phyloP scores from a whole-genome alignment of 2,329 filamentous ascomycete genomes.

The Microsporum audouinii region DNA sequence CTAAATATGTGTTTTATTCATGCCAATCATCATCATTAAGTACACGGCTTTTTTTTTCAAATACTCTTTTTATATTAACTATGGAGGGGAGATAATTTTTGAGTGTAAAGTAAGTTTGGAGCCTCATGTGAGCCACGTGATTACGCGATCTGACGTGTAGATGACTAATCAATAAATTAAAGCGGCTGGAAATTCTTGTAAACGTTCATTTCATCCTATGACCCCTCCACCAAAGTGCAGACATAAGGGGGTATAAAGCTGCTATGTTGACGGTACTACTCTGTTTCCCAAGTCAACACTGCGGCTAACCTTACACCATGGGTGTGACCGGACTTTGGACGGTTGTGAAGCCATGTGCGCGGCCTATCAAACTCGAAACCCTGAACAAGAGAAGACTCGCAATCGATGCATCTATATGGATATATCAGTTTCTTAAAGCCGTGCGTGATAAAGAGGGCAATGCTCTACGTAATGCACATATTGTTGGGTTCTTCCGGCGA shows the following conservation, averaged over 20 bases:
- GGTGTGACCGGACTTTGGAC: constrained; percentile 98
- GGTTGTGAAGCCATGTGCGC: constrained; percentile 85
- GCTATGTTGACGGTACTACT: background rate
- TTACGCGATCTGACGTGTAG: background rate
- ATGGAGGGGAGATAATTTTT: background rate
- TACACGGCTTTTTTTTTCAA: background rate
- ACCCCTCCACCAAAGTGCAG: background rate
- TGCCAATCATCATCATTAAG: background rate
- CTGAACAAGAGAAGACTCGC: constrained; percentile 93
- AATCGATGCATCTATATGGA: constrained; percentile 98
- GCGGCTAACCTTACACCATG: constrained; percentile 43
- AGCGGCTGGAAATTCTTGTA: background rate
- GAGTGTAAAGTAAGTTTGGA: background rate
- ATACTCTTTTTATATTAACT: background rate
- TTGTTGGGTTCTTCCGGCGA: constrained; percentile 94
- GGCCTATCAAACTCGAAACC: constrained; percentile 90
- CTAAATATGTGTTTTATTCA: background rate
- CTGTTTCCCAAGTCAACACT: background rate
- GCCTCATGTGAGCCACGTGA: background rate
- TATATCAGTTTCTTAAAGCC: constrained; percentile 98
- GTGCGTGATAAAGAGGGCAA: constrained; percentile 98
- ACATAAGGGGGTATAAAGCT: background rate
- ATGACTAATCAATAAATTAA: background rate
- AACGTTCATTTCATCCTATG: background rate
- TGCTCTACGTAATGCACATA: constrained; percentile 85